Base-by-base conservation (phyloP, 306 rosid genomes). In the Alnus glutinosa region DNA sequence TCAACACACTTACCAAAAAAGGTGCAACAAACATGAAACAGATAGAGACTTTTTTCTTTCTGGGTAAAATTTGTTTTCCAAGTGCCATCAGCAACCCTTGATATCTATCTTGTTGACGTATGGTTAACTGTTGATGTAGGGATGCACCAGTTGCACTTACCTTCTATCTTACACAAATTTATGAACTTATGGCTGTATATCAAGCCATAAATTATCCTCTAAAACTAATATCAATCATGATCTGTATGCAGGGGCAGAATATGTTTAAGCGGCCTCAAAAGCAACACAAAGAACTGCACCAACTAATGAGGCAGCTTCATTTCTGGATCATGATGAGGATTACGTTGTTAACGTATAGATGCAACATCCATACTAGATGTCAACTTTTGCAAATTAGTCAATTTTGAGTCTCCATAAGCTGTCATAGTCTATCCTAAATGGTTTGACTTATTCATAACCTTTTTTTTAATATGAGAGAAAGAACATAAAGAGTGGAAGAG, bases 321-420 rank as follows among this genome's bases (percentile, higher is more conserved):
- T 81, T 54, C 79, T 80, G 75, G 52, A 75, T 61, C 63, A 75
- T 32, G 48, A 74, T 72, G 61, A 85, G 44, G 68, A 48, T 30
- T 71, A 69, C 32, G 75, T 64, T 71, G 59, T 67, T 61, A 54
- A 50, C 73, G 54, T 68, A 71, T 34, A 69, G n/a, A 81, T 54
- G 37, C 37, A 34, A 34, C 37, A 34, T 34, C 37, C 37, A 34
- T 34, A 34, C 37, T 34, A 34, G 37, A 34, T 34, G 37, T 34
- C 37, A 34, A 34, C 37, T 34, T 34, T 1, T 34, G 37, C 37
- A 34, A 34, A 34, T 34, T 34, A 34, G 37, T 34, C 37, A 34
- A 49, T 49, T 49, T 10, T 49, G 49, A 75, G 34, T 58, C 42
- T 59, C 34, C 72, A 80, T 42, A 79, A 11, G 19, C 46, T 74